Evolutionary conservation across 148 eudicot species (phyloP), one percentile per base, ranked within the genome.

Genomic region (Amaranthus cruentus): DNA sequence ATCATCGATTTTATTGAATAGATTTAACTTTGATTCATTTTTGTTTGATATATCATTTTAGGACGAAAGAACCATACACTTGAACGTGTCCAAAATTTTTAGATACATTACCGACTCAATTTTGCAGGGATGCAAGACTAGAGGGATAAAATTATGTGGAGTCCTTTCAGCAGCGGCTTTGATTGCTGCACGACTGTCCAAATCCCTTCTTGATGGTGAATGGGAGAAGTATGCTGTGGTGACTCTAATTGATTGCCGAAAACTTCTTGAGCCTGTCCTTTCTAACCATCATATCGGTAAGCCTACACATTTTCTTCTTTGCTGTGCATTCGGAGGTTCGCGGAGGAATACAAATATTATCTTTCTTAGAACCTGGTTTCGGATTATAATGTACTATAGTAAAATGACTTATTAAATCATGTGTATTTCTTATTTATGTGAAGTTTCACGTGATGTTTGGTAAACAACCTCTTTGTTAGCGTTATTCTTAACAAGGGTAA

Each of bases 141-240:
- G 86, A 79, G 90, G 83, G 63, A 86, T 95, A 74, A 91, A 87
- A 62, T 74, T 91, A 82, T 88, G 88, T 44, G 91, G 87, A 58
- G 86, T 81, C 7, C 75, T 91, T 64, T 85, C 87, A 8, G 98
- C 98, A 8, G 98, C 98, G 43, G 93, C 79, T 68, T 80, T 95
- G 59, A 83, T 95, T 68, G 93, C 93, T 72, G 88, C 90, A 75
- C 90, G 83, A 47, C 69, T 83, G 62, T 82, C 82, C 28, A 91
- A 95, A 77, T 52, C 68, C 75, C 79, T 86, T 66, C 86, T 88
- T 5, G 79, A 85, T 18, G 86, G 83, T 11, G 87, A 86, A 55
- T 86, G 89, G 90, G 97, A 95, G 78, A 95, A 95, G 81, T 91
- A 89, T 78, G 90, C 90, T 28, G 96, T 90, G 28, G 88, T 86